phyloP scores from a whole-genome alignment of 148 eudicot species.

The Fallopia convolvulus region DNA sequence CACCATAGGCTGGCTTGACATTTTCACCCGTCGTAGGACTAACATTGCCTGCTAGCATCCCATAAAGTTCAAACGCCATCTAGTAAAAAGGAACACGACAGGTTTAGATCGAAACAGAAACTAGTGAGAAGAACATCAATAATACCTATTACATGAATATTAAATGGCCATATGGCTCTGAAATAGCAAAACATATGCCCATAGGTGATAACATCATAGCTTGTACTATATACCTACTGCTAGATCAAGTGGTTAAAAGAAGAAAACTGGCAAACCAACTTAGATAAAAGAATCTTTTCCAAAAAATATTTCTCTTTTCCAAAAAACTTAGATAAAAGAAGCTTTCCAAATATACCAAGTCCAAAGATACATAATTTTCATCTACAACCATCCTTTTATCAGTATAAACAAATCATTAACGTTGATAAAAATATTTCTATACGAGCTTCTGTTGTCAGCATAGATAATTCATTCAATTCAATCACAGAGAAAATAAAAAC shows the following conservation, averaged over 20 bases:
- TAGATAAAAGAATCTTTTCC: neutral
- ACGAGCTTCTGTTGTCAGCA: neutral
- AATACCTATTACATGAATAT: neutral
- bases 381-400: neutral
- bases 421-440: neutral
- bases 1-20: slow-evolving; percentile 89
- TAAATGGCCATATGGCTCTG: neutral
- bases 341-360: neutral
- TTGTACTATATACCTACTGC: neutral
- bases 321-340: neutral
- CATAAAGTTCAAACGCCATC: slow-evolving; percentile 93
- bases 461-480: neutral
- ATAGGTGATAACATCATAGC: neutral
- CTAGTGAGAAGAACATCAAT: neutral
- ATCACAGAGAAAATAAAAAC: neutral
- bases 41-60: slow-evolving; percentile 87
- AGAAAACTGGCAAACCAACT: neutral
- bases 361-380: neutral
- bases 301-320: no score
- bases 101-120: neutral
- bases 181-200: neutral
- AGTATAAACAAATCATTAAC: neutral
- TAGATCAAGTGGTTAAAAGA: neutral
- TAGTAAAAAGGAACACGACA: slow-evolving; percentile 8
- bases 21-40: slow-evolving; percentile 85